A percentile compares a stretch with the other conserved stretches of the same genome.
phyloP scores from a whole-genome alignment of 2,329 filamentous ascomycete genomes.

The Ascochyta pisi region DNA sequence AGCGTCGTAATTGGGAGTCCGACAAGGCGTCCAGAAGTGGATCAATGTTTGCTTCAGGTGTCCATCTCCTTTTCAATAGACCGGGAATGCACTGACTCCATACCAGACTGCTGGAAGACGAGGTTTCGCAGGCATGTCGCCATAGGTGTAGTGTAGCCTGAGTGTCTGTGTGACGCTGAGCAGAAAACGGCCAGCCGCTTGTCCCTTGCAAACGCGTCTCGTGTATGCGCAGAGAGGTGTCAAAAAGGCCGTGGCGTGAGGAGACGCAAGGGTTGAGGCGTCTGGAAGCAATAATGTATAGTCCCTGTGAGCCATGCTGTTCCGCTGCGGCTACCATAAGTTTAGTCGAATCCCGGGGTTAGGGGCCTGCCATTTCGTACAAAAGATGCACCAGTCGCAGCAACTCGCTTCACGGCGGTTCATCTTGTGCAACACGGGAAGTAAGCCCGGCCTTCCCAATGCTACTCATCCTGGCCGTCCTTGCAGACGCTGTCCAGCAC shows the following conservation, averaged over 20 bases:
- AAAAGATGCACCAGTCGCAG: conserved; percentile 10
- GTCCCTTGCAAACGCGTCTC: conserved; percentile 8
- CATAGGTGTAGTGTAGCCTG: not conserved
- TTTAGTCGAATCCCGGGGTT: conserved; percentile 11
- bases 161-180: conserved; percentile 1
- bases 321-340: conserved; percentile 14
- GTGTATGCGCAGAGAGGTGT: conserved; percentile 8
- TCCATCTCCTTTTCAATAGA: conserved; percentile 19
- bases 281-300: not conserved
- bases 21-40: conserved; percentile 11
- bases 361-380: conserved; percentile 13
- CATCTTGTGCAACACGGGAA: conserved; percentile 13
- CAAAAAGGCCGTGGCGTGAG: conserved; percentile 3
- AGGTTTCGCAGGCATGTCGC: conserved; percentile 2
- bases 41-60: conserved; percentile 17
- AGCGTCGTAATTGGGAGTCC: conserved; percentile 8
- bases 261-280: not conserved
- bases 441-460: conserved; percentile 9
- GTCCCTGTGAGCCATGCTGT: not conserved
- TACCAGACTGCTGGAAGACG: conserved; percentile 5
- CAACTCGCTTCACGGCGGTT: conserved; percentile 14
- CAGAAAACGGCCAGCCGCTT: not conserved
- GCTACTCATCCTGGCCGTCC: conserved; percentile 15
- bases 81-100: conserved; percentile 13
- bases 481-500: conserved; percentile 3